Conservation (phyloP, 306 rosid genomes). For the Gynostemma pentaphyllum region DNA sequence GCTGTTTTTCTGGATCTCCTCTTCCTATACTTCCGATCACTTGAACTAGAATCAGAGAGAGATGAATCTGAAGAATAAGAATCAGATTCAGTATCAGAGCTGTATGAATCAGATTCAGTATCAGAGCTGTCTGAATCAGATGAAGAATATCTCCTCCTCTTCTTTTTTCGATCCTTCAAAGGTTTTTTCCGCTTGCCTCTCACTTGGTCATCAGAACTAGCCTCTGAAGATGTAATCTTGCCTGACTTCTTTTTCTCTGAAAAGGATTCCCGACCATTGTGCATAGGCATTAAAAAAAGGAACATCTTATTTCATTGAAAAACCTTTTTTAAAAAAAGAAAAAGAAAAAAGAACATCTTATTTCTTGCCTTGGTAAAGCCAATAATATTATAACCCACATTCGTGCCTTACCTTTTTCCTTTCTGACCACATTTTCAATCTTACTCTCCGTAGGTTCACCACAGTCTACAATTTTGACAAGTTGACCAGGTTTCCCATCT, state of each 20-base stretch:
- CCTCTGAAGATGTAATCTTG: conserved; percentile 41
- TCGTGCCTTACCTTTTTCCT: conserved; percentile 56
- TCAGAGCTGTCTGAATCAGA: conserved; percentile 64
- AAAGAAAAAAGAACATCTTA: conserved; percentile 1
- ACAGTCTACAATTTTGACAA: conserved; percentile 74
- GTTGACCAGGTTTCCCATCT: conserved; percentile 62
- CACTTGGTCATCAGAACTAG: conserved; percentile 46
- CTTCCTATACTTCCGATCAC: conserved; percentile 56
- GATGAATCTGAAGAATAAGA: conserved; percentile 44
- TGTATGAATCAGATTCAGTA: conserved; percentile 36
- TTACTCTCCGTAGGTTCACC: conserved; percentile 56
- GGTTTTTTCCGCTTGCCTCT: conserved; percentile 41
- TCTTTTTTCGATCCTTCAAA: conserved; percentile 41
- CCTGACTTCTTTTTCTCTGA: conserved; percentile 53
- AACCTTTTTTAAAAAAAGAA: no score
- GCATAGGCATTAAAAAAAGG: conserved; percentile 9
- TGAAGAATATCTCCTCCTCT: conserved; percentile 55
- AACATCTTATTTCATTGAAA: conserved; percentile 3
- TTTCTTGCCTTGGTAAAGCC: neutral
- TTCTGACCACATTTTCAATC: conserved; percentile 29
- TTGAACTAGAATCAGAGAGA: conserved; percentile 60
- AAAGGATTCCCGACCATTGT: conserved; percentile 12
- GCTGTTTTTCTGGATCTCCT: conserved; percentile 41
- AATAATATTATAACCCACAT: neutral
- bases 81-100: conserved; percentile 46